Base-by-base conservation (phyloP, 129 eudicot species). In the Artemisia argyi region DNA sequence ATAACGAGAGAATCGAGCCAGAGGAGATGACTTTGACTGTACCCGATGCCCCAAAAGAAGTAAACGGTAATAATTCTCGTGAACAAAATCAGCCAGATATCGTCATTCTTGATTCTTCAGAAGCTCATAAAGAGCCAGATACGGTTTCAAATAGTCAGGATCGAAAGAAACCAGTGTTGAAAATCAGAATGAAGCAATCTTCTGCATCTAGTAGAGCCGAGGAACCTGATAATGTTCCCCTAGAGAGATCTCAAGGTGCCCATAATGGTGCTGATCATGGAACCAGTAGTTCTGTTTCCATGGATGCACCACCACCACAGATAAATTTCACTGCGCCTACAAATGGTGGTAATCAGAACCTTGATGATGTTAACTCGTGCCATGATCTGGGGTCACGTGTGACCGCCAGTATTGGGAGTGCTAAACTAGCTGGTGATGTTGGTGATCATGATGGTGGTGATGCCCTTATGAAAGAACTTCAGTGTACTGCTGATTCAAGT, bases 401-500 rank as follows among this genome's bases (percentile, higher is more conserved):
- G 61, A 94, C 98, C 8, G 98, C 98, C 48, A 88, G 98, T 74
- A 90, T 90, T 60, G 93, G 98, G 50, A 87, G 98, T 61, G 97
- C 86, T 59, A 93, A 87, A 68, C 74, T 46, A 9, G 61, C 12
- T 19, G 71, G 24, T 20, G 71, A 16, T 32, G 68, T n/a, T 1
- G 65, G 74, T 69, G 95, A 78, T 22, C 85, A 80, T 28, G 89
- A 83, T 18, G 62, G 51, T 55, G 78, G 66, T 32, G 78, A 69
- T 74, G 56, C 73, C 7, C 80, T 92, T 28, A 58, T 77, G 61
- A 88, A 85, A 73, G 96, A 92, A 61, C 83, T 94, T 16, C 97
- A 90, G 52, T 94, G 98, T 76, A 94, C 98, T 22, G 98, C 98
- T 39, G 98, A 94, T 42, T 94, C 98, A 1, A 85, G 97, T 69